These are phyloP conservation scores for Globisporangium apiculatum DNA, from an alignment of 352 stramenopile species.

Conservation along the genomic window DNA sequence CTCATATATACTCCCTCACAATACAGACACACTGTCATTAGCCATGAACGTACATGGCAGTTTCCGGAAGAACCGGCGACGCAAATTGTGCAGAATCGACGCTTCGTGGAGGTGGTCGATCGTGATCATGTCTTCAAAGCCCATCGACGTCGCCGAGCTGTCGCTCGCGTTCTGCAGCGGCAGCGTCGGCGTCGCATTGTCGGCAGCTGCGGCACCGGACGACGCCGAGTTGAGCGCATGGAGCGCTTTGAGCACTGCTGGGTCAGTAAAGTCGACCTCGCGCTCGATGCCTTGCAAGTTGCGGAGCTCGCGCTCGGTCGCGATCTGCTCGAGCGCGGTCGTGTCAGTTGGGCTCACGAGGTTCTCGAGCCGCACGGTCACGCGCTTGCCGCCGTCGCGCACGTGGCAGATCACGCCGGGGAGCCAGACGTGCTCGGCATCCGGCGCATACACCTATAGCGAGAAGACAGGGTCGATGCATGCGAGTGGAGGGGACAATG, in stretches of 20 bases:
- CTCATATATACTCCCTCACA: too few relatives aligned
- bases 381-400: conserved; percentile 26
- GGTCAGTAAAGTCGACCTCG: conserved; percentile 45
- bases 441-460: conserved; percentile 64
- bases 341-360: conserved; percentile 44
- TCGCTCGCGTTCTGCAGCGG: conserved; percentile 69
- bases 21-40: too few relatives aligned
- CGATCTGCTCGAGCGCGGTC: conserved; percentile 28
- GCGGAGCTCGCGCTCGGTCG: conserved; percentile 44
- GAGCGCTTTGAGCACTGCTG: conserved; percentile 45
- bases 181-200: conserved; percentile 24
- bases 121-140: conserved; percentile 86
- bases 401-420: conserved; percentile 61
- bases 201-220: conserved; percentile 9
- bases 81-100: conserved; percentile 83
- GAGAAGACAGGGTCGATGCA: background rate
- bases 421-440: conserved; percentile 75
- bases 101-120: conserved; percentile 83
- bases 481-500: background rate
- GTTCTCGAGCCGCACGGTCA: conserved; percentile 63
- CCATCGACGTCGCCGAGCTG: conserved; percentile 23
- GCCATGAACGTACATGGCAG: conserved; percentile 51
- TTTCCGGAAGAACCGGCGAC: conserved; percentile 64
- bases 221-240: conserved; percentile 52
- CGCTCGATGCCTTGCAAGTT: conserved; percentile 48